These are phyloP conservation scores for Russula ochroleuca DNA, from an alignment of 768 basidiomycete genomes.

Conservation along the genomic window DNA sequence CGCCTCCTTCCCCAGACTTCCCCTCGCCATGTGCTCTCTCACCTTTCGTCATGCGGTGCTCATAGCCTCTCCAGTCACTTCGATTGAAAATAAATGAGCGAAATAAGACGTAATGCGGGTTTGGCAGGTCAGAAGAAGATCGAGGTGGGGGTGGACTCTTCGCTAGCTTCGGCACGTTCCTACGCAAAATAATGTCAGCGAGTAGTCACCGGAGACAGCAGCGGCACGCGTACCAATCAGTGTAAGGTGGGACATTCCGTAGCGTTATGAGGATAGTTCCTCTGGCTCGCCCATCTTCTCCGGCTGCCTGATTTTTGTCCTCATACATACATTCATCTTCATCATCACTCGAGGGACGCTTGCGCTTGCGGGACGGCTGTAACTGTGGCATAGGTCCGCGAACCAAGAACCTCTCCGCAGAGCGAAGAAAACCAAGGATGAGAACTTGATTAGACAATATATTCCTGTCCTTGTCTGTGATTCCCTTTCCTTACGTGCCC, in stretches of 20 bases:
- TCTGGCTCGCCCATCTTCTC: constrained; percentile 34
- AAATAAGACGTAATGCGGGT: constrained; percentile 64
- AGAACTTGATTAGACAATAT: constrained; percentile 85
- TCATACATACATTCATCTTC: constrained; percentile 42
- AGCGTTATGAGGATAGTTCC: constrained; percentile 85
- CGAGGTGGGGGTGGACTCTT: constrained; percentile 62
- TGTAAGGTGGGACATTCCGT: constrained; percentile 83
- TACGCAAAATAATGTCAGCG: constrained; percentile 31
- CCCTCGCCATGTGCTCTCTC: constrained; percentile 62
- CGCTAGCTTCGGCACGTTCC: constrained; percentile 74
- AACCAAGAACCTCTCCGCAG: constrained; percentile 57
- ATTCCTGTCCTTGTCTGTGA: constrained; percentile 91
- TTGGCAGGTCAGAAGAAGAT: constrained; percentile 43
- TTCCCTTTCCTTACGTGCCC: constrained; percentile 64
- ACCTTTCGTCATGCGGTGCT: constrained; percentile 93
- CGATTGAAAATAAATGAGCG: constrained; percentile 80
- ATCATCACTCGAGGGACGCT: constrained; percentile 36
- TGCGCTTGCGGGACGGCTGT: constrained; percentile 42
- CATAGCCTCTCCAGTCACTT: constrained; percentile 73
- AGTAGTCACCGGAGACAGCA: not conserved
- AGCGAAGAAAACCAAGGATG: constrained; percentile 76
- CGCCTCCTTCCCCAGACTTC: constrained; percentile 67
- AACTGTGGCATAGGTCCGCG: constrained; percentile 51
- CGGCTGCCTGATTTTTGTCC: constrained; percentile 32
- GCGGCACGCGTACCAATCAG: constrained; percentile 58